Base-by-base conservation (phyloP, 768 basidiomycete species). In the Candolleomyces aberdarensis region DNA sequence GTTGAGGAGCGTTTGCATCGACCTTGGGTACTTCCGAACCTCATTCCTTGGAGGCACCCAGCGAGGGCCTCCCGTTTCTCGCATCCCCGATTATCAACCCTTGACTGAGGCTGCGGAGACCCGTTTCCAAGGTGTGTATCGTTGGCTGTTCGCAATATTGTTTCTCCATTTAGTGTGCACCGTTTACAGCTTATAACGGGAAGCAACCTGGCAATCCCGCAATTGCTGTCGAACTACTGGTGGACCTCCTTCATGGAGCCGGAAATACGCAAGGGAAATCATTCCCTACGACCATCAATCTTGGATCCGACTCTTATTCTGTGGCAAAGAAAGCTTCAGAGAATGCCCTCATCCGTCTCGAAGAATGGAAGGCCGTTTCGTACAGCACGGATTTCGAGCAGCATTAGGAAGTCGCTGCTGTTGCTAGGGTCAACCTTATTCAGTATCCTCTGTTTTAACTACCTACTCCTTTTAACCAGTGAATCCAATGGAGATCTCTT, bases 21-120 rank as follows among this genome's bases (percentile, higher is more conserved):
- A 79, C 41, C 71, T 76, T 47, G 77, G 77, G 2, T 78, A 75
- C 66, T 78, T 78, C 67, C 68, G 77, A 14, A 78, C 77, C 0
- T 62, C 68, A 1, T 71, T 79, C 64, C 65, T 78, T 1, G 62
- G 57, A 3, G 55, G 67, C 5, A 66, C 66, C 31, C 70, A 74
- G 36, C 71, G 72, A 11, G 63, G 65, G 3, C 70, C 72, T 1
- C 65, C 72, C 36, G 65, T 69, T 8, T 63, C 70, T 4, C 68
- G 73, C 5, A 77, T 78, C 48, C 11, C 67, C 0, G 77, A 78
- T 57, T 78, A 78, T 55, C 57, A 67, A 32, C 58, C 64, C 7
- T 63, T 72, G 46, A 63, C 69, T 0, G 66, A 71, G 5, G 54
- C 54, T 32, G 65, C 64, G 0, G 70, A 77, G 9, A 64, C 60